Evolutionary conservation across 176 grass and related monocot species (phyloP).

Genomic region (Carex littledalei): DNA sequence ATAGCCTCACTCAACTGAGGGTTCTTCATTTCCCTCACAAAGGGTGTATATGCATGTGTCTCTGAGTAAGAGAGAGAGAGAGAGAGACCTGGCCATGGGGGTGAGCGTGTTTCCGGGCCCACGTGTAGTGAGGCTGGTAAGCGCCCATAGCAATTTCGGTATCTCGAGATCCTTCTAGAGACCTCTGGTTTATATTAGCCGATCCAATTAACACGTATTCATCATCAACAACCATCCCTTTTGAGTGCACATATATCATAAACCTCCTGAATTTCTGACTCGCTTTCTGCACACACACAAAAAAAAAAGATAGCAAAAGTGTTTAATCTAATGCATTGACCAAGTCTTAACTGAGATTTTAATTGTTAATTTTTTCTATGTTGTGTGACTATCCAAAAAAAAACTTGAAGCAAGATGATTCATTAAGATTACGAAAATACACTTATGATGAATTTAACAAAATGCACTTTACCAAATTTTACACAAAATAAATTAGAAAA

Average conservation of each 20-base stretch:
- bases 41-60: not conserved
- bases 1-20: no score
- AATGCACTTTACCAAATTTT: no score
- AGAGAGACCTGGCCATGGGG: conserved; percentile 43
- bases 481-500: no score
- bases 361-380: no score
- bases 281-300: not conserved
- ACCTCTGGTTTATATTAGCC: conserved; percentile 70
- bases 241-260: conserved; percentile 67
- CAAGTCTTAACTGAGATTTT: no score
- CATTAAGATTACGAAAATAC: no score
- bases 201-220: conserved; percentile 62
- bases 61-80: not conserved
- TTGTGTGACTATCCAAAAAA: no score
- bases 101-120: conserved; percentile 15
- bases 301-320: not conserved
- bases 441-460: no score
- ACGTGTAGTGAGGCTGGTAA: conserved; percentile 50
- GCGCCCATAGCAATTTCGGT: conserved; percentile 70
- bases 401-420: no score
- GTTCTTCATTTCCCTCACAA: no score
- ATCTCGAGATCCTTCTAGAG: conserved; percentile 60
- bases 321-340: no score
- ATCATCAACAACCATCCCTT: conserved; percentile 66
- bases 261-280: conserved; percentile 48